A percentile compares a stretch with the other conserved stretches of the same genome.
phyloP scores from a whole-genome alignment of 1,284 basidiomycete genomes.

The Pyrrhoderma lamaoense region DNA sequence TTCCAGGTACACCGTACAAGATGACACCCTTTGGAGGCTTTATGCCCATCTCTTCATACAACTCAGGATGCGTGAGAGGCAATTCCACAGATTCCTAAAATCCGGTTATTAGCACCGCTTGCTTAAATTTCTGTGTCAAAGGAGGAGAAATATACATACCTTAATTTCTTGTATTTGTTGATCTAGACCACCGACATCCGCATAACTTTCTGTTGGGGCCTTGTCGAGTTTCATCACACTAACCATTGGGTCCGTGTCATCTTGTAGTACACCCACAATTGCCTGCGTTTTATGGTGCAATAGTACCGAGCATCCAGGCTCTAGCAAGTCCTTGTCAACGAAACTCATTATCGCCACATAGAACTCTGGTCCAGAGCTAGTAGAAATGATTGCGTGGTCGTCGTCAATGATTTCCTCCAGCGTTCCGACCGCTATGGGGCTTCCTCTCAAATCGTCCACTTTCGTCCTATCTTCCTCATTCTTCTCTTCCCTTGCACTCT shows the following conservation, averaged over 20 bases:
- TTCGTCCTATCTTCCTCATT: constrained; percentile 91
- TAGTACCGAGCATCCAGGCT: constrained; percentile 93
- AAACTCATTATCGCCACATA: constrained; percentile 99
- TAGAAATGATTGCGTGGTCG: constrained; percentile 98
- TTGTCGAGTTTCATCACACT: constrained; percentile 99
- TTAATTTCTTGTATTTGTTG: constrained; percentile 98
- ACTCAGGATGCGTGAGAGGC: constrained; percentile 94
- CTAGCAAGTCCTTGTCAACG: constrained; percentile 97
- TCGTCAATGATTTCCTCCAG: constrained; percentile 99
- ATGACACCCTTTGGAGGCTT: constrained; percentile 99
- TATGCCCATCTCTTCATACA: constrained; percentile 99
- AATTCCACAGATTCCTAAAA: constrained; percentile 95
- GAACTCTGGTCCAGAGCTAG: constrained; percentile 91
- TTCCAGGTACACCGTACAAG: constrained; percentile 96
- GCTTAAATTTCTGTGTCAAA: constrained; percentile 11
- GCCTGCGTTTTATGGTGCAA: constrained; percentile 96
- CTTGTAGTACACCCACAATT: constrained; percentile 91
- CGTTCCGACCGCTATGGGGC: constrained; percentile 95
- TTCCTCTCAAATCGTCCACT: constrained; percentile 93
- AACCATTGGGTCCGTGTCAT: constrained; percentile 97
- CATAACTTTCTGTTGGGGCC: constrained; percentile 97
- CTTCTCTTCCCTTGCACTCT: constrained; percentile 84
- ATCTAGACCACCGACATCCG: constrained; percentile 96
- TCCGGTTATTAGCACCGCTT: background rate
- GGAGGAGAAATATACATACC: constrained; percentile 35